A percentile compares a stretch with the other conserved stretches of the same genome.
Evolutionary conservation across 306 rosid species (phyloP).

Genomic region (Luffa acutangula): DNA sequence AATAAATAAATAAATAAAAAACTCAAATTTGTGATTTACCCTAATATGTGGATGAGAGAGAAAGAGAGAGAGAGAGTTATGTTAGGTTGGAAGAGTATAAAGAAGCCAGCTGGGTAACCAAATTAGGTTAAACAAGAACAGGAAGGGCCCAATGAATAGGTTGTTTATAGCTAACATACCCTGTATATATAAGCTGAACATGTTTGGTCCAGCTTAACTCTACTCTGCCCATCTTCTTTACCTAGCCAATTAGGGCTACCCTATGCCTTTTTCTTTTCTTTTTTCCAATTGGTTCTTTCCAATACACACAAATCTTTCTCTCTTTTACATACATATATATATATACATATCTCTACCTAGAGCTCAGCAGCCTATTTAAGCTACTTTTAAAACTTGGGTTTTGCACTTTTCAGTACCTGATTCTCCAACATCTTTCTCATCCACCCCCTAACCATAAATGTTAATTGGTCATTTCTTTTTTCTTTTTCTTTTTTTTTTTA

Average conservation of each 20-base stretch:
- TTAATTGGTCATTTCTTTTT: background rate
- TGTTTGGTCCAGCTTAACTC: slow-evolving; percentile 2
- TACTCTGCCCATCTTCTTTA: background rate
- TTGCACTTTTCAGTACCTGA: slow-evolving; percentile 15
- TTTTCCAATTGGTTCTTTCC: background rate
- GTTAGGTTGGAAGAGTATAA: background rate
- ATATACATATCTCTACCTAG: background rate
- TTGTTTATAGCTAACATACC: background rate
- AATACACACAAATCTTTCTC: background rate
- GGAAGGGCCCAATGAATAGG: background rate
- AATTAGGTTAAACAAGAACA: background rate
- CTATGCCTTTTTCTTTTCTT: background rate
- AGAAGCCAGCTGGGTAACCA: background rate
- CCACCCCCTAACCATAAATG: slow-evolving; percentile 2
- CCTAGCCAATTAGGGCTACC: background rate
- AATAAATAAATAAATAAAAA: too few species aligned
- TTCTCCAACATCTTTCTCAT: slow-evolving; percentile 3
- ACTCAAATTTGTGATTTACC: too few species aligned
- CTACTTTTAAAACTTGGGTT: slow-evolving; percentile 4
- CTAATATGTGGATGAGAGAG: too few species aligned
- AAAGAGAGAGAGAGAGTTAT: background rate
- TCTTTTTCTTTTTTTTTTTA: background rate
- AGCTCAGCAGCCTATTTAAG: background rate
- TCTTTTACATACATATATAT: too few species aligned
- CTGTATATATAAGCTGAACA: background rate